phyloP scores from a whole-genome alignment of 305 asterid genomes.

The Solanum aculeatissimum region DNA sequence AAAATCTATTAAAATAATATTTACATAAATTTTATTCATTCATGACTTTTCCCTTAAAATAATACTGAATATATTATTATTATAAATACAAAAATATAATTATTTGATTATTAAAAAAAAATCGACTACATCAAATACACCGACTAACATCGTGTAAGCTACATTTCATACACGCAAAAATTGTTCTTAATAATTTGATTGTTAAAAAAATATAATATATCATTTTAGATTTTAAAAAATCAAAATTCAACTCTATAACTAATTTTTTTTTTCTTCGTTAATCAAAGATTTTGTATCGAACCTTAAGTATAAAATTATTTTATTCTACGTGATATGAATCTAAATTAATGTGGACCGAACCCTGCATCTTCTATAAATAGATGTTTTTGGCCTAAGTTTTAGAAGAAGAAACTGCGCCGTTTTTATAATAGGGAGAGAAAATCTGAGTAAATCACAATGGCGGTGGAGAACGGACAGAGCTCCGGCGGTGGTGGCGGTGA shows the following conservation, averaged over 20 bases:
- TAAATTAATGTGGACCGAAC: too few species aligned
- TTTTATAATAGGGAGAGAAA: not conserved
- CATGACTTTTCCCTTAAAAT: too few species aligned
- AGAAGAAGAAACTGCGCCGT: not conserved
- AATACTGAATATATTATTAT: not conserved
- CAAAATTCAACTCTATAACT: not conserved
- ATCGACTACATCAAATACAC: not conserved
- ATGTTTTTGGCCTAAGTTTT: not conserved
- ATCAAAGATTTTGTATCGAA: too few species aligned
- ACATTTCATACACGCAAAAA: not conserved
- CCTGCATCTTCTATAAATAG: not conserved
- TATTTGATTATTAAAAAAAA: not conserved
- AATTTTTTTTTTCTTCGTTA: too few species aligned
- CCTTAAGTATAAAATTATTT: too few species aligned
- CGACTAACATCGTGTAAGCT: not conserved
- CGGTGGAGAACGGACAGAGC: not conserved
- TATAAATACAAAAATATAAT: not conserved
- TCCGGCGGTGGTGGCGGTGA: not conserved
- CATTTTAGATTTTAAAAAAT: too few species aligned
- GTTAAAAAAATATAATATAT: not conserved
- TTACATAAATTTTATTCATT: not conserved
- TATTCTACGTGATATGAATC: rapidly evolving
- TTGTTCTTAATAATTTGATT: not conserved
- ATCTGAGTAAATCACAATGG: not conserved
- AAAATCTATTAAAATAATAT: too few species aligned